Evolutionary conservation across 306 rosid genomes (phyloP).

Genomic region (Corylus heterophylla): DNA sequence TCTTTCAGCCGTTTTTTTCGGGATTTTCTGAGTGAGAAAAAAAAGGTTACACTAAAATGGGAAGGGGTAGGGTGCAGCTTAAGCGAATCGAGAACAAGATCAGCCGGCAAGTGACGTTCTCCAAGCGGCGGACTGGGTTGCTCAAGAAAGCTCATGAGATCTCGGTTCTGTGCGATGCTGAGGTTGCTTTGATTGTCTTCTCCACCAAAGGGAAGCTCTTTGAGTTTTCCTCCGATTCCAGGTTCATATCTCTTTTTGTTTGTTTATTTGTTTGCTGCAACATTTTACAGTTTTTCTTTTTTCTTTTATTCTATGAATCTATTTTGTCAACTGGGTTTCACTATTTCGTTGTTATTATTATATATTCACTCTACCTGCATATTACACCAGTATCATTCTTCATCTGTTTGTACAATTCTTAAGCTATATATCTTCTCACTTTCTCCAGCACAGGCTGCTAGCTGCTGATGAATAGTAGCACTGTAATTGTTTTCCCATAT

Average conservation of each 20-base stretch:
- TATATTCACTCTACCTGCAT: too few relatives aligned
- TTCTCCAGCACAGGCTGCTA: neutral
- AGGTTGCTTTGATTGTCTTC: constrained; percentile 73
- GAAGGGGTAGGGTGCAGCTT: constrained; percentile 79
- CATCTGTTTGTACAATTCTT: neutral
- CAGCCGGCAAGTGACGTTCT: constrained; percentile 80
- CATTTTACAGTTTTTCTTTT: neutral
- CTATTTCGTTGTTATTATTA: too few relatives aligned
- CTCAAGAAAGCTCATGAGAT: constrained; percentile 85
- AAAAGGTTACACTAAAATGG: constrained; percentile 41
- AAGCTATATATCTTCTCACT: neutral
- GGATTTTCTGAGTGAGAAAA: neutral
- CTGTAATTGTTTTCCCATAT: neutral
- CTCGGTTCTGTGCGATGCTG: constrained; percentile 79
- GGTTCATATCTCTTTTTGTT: constrained; percentile 31
- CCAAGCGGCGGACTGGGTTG: constrained; percentile 64
- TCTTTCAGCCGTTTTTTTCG: neutral
- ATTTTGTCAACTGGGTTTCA: neutral
- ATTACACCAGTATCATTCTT: neutral
- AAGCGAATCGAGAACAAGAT: constrained; percentile 86
- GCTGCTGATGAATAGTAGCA: neutral
- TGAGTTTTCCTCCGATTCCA: constrained; percentile 60
- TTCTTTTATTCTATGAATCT: neutral
- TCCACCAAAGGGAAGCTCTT: constrained; percentile 68
- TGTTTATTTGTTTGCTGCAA: neutral